Conservation (phyloP, 2,329 filamentous ascomycete genomes). For the Pyrenochaeta sp. region DNA sequence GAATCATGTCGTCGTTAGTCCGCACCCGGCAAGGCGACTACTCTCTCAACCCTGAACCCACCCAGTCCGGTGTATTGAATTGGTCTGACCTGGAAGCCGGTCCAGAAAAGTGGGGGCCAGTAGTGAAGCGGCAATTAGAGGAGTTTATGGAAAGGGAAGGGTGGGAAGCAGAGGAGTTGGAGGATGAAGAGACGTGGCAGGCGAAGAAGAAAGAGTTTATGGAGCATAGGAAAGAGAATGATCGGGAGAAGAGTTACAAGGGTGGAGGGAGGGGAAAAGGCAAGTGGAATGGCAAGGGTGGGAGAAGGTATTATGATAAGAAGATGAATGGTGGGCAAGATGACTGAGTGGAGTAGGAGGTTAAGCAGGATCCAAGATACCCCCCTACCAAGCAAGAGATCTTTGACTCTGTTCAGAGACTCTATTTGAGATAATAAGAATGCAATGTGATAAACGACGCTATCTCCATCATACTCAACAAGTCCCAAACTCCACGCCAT, state of each 20-base stretch:
- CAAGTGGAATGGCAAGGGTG: constrained; percentile 25
- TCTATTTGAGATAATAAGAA: neutral
- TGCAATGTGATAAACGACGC: neutral
- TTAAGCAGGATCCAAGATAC: neutral
- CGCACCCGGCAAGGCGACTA: constrained; percentile 86
- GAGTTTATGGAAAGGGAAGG: constrained; percentile 58
- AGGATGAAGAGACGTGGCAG: constrained; percentile 39
- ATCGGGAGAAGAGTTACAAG: constrained; percentile 27
- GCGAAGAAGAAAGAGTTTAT: constrained; percentile 55
- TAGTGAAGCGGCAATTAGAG: constrained; percentile 68
- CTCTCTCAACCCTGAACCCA: constrained; percentile 1
- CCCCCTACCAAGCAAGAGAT: neutral
- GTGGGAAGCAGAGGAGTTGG: constrained; percentile 40
- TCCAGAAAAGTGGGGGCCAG: constrained; percentile 82
- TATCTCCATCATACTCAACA: neutral
- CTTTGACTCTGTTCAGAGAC: neutral
- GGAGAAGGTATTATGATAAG: constrained; percentile 19
- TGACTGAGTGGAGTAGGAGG: neutral
- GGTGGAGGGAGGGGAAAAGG: constrained; percentile 27
- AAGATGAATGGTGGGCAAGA: constrained; percentile 16
- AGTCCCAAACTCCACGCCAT: constrained; percentile 2
- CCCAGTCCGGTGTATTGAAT: constrained; percentile 71
- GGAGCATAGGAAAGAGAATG: constrained; percentile 28
- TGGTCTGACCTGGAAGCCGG: constrained; percentile 79
- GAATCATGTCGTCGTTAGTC: constrained; percentile 83